phyloP scores from a whole-genome alignment of 2,329 filamentous ascomycete genomes.

The Stagonosporopsis vannaccii region DNA sequence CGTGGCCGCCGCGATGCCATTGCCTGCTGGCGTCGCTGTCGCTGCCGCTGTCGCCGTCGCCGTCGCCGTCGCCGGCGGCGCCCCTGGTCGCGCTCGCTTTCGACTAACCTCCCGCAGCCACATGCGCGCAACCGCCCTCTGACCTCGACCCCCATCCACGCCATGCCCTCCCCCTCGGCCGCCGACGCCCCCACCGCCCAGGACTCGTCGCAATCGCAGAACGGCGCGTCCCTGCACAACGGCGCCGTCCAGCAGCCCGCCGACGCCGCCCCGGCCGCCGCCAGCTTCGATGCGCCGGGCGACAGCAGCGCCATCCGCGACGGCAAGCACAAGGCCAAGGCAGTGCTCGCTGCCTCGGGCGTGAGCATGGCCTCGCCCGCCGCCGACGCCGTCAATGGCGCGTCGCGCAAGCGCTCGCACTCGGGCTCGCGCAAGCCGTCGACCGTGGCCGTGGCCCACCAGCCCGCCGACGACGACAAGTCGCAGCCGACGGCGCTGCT shows the following conservation, averaged over 20 bases:
- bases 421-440: slow-evolving; percentile 63
- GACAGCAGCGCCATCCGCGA: slow-evolving; percentile 60
- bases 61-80: slow-evolving; percentile 12
- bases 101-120: slow-evolving; percentile 28
- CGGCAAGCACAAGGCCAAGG: slow-evolving; percentile 67
- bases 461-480: slow-evolving; percentile 49
- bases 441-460: slow-evolving; percentile 41
- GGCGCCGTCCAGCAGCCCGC: slow-evolving; percentile 46
- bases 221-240: slow-evolving; percentile 42
- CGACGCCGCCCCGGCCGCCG: slow-evolving; percentile 34
- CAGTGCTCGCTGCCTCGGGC: slow-evolving; percentile 63
- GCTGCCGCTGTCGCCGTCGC: slow-evolving; percentile 2
- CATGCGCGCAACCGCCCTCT: slow-evolving; percentile 34
- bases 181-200: slow-evolving; percentile 33
- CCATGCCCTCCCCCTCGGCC: slow-evolving; percentile 48
- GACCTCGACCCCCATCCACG: slow-evolving; percentile 25
- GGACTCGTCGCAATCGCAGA: slow-evolving; percentile 33
- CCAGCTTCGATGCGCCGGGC: slow-evolving; percentile 35
- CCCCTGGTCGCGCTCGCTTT: slow-evolving; percentile 37
- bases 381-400: slow-evolving; percentile 56
- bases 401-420: slow-evolving; percentile 65
- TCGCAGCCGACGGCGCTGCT: slow-evolving; percentile 57
- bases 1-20: neutral
- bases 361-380: slow-evolving; percentile 43
- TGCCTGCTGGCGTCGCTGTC: slow-evolving; percentile 12